A percentile compares a stretch with the other conserved stretches of the same genome.
These are phyloP conservation scores for Lanmaoa rubissima DNA, from an alignment of 768 basidiomycete species.

Conservation along the genomic window DNA sequence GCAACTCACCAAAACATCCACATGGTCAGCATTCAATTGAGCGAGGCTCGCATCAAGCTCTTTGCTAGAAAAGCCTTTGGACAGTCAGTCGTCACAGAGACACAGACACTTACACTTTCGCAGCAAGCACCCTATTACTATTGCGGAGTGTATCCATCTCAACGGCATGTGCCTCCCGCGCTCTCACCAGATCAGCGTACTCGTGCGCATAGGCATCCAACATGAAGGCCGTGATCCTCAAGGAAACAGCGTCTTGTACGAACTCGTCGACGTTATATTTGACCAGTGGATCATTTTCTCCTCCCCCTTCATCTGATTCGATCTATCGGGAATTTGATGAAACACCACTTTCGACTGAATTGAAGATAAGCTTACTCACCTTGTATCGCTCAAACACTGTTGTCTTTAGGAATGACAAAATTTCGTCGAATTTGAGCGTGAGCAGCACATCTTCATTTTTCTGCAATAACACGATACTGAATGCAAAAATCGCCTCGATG, in stretches of 20 bases:
- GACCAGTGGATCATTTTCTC: conserved; percentile 14
- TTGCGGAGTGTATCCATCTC: conserved; percentile 83
- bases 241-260: conserved; percentile 79
- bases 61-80: conserved; percentile 50
- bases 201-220: conserved; percentile 87
- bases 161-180: conserved; percentile 76
- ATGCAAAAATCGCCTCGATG: conserved; percentile 95
- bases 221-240: conserved; percentile 95
- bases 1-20: conserved; percentile 59
- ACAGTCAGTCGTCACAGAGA: neutral
- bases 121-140: conserved; percentile 70
- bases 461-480: conserved; percentile 81
- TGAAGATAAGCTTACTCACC: conserved; percentile 26
- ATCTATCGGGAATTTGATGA: conserved; percentile 19
- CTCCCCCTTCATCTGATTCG: conserved; percentile 27
- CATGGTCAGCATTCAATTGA: conserved; percentile 81
- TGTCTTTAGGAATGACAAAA: conserved; percentile 79
- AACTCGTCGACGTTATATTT: conserved; percentile 77
- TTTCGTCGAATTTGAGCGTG: conserved; percentile 86
- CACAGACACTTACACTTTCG: conserved; percentile 68
- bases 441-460: conserved; percentile 84
- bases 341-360: neutral
- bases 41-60: conserved; percentile 75
- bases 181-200: conserved; percentile 77
- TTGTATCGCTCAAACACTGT: conserved; percentile 83